Conservation (phyloP, 1,284 basidiomycete genomes). For the Rhodotorula mucilaginosa region DNA sequence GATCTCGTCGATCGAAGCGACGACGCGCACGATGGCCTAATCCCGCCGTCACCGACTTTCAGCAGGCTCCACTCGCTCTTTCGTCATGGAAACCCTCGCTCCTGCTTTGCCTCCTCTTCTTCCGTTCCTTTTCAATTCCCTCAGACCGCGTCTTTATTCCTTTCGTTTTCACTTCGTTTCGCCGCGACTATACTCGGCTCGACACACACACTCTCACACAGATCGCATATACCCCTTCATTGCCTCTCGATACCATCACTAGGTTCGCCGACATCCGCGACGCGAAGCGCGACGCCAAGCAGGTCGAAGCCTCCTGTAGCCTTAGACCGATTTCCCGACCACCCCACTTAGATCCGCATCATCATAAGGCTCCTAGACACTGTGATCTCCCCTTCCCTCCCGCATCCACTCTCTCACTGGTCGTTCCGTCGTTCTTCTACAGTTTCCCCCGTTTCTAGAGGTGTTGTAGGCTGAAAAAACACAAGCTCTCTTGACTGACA, state of each 20-base stretch:
- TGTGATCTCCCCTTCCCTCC: neutral
- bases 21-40: too few species aligned
- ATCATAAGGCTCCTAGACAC: slow-evolving; percentile 17
- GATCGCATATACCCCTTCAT: too few species aligned
- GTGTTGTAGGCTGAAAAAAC: too few species aligned
- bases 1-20: too few species aligned
- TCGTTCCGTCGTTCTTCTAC: slow-evolving; percentile 9
- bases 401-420: neutral
- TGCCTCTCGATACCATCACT: too few species aligned
- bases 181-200: neutral
- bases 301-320: too few species aligned
- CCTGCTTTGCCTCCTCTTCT: neutral
- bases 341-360: neutral
- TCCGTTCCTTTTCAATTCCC: neutral
- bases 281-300: slow-evolving; percentile 11
- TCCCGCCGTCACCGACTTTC: neutral
- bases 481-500: too few species aligned
- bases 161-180: neutral
- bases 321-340: slow-evolving; percentile 7
- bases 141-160: neutral
- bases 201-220: neutral
- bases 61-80: neutral
- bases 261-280: neutral
- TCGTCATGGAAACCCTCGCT: too few species aligned
- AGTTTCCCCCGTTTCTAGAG: too few species aligned